Percentiles rank a stretch among this genome's conserved stretches.
Evolutionary conservation across 2,329 filamentous ascomycete genomes (phyloP).

Genomic region (Neobulgaria alba): DNA sequence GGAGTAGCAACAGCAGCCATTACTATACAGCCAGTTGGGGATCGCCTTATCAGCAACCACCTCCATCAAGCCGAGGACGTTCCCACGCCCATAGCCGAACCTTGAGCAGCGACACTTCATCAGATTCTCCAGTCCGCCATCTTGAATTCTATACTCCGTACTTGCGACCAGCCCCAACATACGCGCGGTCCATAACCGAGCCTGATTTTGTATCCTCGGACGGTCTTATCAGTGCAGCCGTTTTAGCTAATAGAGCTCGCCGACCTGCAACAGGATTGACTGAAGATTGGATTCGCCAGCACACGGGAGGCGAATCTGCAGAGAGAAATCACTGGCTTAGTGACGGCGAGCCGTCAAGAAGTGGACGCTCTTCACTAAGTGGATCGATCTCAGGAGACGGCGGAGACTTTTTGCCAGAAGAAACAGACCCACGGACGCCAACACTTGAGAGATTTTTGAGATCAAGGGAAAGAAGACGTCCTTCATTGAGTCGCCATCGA

Average conservation of each 20-base stretch:
- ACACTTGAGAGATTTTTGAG: constrained; percentile 25
- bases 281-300: constrained; percentile 80
- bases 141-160: constrained; percentile 55
- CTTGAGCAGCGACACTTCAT: constrained; percentile 50
- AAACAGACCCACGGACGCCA: constrained; percentile 29
- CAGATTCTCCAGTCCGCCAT: constrained; percentile 52
- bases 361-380: constrained; percentile 68
- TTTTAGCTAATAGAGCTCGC: constrained; percentile 54
- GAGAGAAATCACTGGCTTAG: constrained; percentile 79
- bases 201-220: constrained; percentile 30
- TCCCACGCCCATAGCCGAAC: constrained; percentile 36
- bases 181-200: constrained; percentile 29
- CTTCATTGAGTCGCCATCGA: constrained; percentile 14
- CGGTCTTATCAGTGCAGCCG: constrained; percentile 39
- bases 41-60: constrained; percentile 72
- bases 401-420: constrained; percentile 40
- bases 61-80: constrained; percentile 31
- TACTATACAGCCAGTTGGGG: constrained; percentile 80
- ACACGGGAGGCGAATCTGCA: constrained; percentile 60
- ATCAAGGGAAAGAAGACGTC: constrained; percentile 10
- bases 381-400: constrained; percentile 48
- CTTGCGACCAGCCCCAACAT: constrained; percentile 45
- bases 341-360: constrained; percentile 58
- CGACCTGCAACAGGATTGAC: constrained; percentile 56
- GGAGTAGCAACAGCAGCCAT: constrained; percentile 29